A percentile compares a stretch with the other conserved stretches of the same genome.
phyloP scores from a whole-genome alignment of 805 yeast species.

The Osmozyma mogii region DNA sequence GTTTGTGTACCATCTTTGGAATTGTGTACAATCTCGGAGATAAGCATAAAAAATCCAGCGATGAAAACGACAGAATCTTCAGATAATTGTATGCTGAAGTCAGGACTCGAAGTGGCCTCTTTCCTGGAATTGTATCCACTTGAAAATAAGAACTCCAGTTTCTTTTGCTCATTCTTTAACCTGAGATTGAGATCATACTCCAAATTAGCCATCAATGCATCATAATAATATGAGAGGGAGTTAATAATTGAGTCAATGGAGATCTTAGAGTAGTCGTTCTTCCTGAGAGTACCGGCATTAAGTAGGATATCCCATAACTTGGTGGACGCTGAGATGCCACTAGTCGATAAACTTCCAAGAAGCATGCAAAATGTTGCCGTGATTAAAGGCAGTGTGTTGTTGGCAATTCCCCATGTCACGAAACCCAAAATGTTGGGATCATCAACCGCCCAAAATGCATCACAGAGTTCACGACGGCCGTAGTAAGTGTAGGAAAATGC shows the following conservation, averaged over 20 bases:
- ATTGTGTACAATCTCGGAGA: conserved; percentile 32
- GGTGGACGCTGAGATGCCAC: conserved; percentile 43
- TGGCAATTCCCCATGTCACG: conserved; percentile 78
- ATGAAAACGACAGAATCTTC: conserved; percentile 75
- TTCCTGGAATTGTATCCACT: conserved; percentile 5
- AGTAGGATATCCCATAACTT: conserved; percentile 34
- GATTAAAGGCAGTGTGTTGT: conserved; percentile 68
- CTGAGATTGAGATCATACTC: conserved; percentile 26
- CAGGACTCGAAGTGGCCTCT: conserved; percentile 13
- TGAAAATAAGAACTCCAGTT: conserved; percentile 23
- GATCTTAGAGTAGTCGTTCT: conserved; percentile 35
- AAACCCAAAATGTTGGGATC: conserved; percentile 66
- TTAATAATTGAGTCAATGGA: conserved; percentile 51
- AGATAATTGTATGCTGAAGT: conserved; percentile 44
- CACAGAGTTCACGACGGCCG: conserved; percentile 49
- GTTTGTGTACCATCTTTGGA: conserved; percentile 18
- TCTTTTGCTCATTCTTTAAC: conserved; percentile 23
- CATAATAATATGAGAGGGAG: conserved; percentile 46
- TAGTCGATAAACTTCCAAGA: conserved; percentile 65
- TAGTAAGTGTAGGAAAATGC: conserved; percentile 63
- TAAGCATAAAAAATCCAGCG: conserved; percentile 63
- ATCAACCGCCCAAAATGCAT: conserved; percentile 51
- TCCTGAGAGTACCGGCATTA: conserved; percentile 19
- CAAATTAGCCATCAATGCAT: conserved; percentile 34
- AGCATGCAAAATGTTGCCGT: conserved; percentile 75